Conservation (phyloP, 208 protist species). For the Polymyxa betae region DNA sequence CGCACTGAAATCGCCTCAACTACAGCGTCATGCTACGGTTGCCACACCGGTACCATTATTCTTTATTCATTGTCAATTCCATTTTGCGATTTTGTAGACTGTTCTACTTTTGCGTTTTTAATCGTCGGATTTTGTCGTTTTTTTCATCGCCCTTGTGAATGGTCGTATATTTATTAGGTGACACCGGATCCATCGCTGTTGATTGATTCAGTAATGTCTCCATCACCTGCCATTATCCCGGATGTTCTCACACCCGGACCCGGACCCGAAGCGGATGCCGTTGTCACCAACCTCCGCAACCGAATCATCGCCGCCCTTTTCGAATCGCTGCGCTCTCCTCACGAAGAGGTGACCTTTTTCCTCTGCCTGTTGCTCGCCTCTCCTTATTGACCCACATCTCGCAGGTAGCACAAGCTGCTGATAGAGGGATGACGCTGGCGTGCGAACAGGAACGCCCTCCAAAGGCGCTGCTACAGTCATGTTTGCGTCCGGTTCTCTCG, state of each 20-base stretch:
- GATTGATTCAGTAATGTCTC: conserved; percentile 22
- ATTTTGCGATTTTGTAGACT: neutral
- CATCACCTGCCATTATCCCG: neutral
- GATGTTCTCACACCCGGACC: neutral
- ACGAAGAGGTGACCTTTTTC: conserved; percentile 58
- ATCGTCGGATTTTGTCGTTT: too few species aligned
- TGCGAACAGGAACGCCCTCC: conserved; percentile 70
- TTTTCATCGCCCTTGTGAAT: too few species aligned
- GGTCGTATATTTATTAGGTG: too few species aligned
- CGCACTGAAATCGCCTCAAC: neutral
- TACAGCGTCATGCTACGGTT: neutral
- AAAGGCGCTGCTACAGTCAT: conserved; percentile 76
- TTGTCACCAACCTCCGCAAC: conserved; percentile 68
- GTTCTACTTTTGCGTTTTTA: too few species aligned
- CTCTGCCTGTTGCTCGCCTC: conserved; percentile 28
- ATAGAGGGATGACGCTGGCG: conserved; percentile 64
- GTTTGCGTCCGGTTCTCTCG: conserved; percentile 73
- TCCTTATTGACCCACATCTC: neutral
- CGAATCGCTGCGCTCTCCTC: conserved; percentile 65
- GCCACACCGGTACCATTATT: neutral
- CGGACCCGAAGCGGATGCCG: neutral
- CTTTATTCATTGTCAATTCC: neutral
- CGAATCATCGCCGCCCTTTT: conserved; percentile 74
- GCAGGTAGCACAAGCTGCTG: conserved; percentile 61
- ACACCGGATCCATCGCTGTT: conserved; percentile 36